Evolutionary conservation across 1,139 yeast genomes (phyloP), one percentile per base, ranked within the genome.

Genomic region (Suhomyces terraborum): DNA sequence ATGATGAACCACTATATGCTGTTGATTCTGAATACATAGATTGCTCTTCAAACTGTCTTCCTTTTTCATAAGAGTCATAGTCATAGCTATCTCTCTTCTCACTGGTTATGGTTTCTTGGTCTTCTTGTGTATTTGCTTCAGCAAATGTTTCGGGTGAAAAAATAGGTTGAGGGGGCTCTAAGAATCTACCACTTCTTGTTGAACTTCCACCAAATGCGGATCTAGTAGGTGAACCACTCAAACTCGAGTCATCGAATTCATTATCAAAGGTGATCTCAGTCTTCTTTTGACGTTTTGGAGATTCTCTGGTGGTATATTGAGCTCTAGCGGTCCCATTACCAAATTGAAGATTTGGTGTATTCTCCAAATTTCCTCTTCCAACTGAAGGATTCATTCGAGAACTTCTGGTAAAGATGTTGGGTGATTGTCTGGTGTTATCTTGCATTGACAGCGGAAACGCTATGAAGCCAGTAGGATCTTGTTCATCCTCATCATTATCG

Each of bases 111-210:
- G 67, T 60, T 25, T 52, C 58, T 35, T 57, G 58, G 25, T 53
- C 55, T 35, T 65, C 71, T 53, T 82, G 79, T 12, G 78, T 50
- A 42, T 79, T 79, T 1, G 84, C 84, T 41, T 78, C 82, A 2
- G 82, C 83, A 58, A 73, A 80, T 0, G 84, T 78, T 37, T 77
- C 75, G 1, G 82, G 81, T 1, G 84, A 75, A 50, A 81, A 81
- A 14, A 82, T 78, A 14, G 87, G 87, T 47, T 78, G 77, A 7
- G 86, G 86, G 2, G 82, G 81, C 26, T 79, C 82, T 34, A 81
- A 59, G 33, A 80, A 73, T 40, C 82, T 61, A 40, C 75, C 77
- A 38, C 79, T 73, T 43, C 64, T 60, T 3, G 64, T 55, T 14
- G 75, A 66, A 35, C 70, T 64, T 14, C 55, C 51, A 3, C 62